These are phyloP conservation scores for Cinchona pubescens DNA, from an alignment of 257 asterid genomes.

Conservation along the genomic window DNA sequence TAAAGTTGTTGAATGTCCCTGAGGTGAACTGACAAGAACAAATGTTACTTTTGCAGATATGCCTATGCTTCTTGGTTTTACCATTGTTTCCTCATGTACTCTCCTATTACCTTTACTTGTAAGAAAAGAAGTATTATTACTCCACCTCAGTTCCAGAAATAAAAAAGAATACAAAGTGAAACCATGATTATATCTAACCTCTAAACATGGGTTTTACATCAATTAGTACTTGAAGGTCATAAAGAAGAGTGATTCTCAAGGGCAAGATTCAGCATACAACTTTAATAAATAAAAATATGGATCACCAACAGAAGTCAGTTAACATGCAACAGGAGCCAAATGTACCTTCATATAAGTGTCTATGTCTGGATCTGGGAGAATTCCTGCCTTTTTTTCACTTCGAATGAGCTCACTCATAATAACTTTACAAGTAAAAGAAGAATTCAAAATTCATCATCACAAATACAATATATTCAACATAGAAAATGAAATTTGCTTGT, in stretches of 20 bases:
- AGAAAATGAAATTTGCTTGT: background rate
- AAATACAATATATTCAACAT: background rate
- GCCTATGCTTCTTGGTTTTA: background rate
- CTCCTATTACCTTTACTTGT: background rate
- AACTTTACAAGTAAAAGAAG: slow-evolving; percentile 28
- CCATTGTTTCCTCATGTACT: background rate
- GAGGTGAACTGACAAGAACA: background rate
- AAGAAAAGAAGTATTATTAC: background rate
- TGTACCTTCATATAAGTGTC: slow-evolving; percentile 71
- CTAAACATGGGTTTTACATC: background rate
- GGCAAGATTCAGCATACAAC: background rate
- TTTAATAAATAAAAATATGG: background rate
- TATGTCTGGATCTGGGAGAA: too few relatives aligned
- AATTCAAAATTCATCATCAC: background rate
- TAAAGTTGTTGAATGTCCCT: background rate
- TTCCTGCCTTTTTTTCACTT: slow-evolving; percentile 62
- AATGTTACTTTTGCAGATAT: too few relatives aligned
- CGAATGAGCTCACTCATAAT: slow-evolving; percentile 54
- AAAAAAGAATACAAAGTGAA: background rate
- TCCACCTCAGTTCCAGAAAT: background rate
- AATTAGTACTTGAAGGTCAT: background rate
- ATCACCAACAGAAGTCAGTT: background rate
- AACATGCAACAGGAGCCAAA: background rate
- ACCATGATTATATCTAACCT: background rate
- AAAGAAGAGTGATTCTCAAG: background rate